These are phyloP conservation scores for Elaeagnus macrophylla DNA, from an alignment of 306 rosid genomes.

Conservation along the genomic window DNA sequence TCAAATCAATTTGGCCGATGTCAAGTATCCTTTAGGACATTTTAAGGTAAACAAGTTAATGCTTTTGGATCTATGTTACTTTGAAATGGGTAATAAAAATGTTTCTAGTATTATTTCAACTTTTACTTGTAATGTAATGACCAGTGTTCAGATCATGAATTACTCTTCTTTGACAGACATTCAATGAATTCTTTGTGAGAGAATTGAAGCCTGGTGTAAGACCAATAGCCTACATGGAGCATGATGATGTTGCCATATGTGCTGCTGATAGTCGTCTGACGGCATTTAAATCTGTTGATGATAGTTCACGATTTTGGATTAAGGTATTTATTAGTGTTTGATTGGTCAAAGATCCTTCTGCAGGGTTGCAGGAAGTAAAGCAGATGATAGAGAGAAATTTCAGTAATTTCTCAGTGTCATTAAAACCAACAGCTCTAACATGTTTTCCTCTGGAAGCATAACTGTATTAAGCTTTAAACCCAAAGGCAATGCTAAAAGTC, in stretches of 20 bases:
- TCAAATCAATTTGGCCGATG: conserved; percentile 81
- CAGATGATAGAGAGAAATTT: too few relatives aligned
- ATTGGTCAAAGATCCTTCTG: neutral
- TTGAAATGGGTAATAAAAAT: neutral
- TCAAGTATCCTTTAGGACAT: conserved; percentile 66
- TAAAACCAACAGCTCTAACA: too few relatives aligned
- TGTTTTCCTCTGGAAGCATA: too few relatives aligned
- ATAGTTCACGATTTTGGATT: conserved; percentile 82
- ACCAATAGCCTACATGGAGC: conserved; percentile 52
- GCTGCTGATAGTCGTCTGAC: conserved; percentile 90
- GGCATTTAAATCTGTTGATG: conserved; percentile 72
- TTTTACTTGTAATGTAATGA: neutral
- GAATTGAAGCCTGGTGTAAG: conserved; percentile 81
- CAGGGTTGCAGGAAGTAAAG: too few relatives aligned
- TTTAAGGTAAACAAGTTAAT: conserved; percentile 49
- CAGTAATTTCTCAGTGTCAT: too few relatives aligned
- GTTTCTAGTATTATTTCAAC: neutral
- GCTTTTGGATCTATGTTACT: neutral
- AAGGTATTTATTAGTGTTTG: conserved; percentile 47
- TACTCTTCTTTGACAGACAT: conserved; percentile 52
- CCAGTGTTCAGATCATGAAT: too few relatives aligned
- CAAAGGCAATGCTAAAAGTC: too few relatives aligned
- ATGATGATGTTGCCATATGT: conserved; percentile 69
- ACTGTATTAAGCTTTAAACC: too few relatives aligned
- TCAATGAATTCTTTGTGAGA: conserved; percentile 84